Base-by-base conservation (phyloP, 1,284 basidiomycete species). In the Sporisorium reilianum region DNA sequence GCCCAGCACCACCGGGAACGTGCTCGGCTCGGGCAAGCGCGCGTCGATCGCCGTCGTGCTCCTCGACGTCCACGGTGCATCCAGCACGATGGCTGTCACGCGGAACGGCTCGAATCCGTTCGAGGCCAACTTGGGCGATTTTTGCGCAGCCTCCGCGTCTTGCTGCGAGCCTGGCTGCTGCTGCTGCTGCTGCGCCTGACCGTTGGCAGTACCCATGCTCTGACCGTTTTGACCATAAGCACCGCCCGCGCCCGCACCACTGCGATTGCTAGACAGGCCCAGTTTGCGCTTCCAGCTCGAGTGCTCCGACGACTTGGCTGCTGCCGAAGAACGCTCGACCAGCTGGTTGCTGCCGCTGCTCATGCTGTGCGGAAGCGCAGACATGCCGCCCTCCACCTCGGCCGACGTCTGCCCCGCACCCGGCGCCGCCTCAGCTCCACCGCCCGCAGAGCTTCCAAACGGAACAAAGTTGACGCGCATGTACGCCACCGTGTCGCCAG, bases 401-500 rank as follows among this genome's bases (percentile, higher is more conserved):
- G 61, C 44, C 26, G 61, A 70, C 25, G 26, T 28, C 45, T 59
- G 51, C 32, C 30, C 30, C 23, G 52, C 14, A 18, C 44, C 41
- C 6, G 44, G 12, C 16, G 41, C 8, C 16, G 20, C 14, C n/a
- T 64, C 67, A 16, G 52, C 36, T 10, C 45, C 32, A 18, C n/a
- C n/a, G n/a, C 56, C 57, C 2, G 53, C 20, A 45, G 52, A 55
- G 50, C 41, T 51, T 22, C 51, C 64, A 23, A 78, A 78, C 6
- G 77, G 77, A 9, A 73, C 68, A 56, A 78, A 78, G 60, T 67
- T 71, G 55, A 78, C 63, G 9, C 77, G 66, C 49, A 78, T 64
- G 46, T 78, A 78, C 4, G 70, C 61, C 22, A 61, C 53, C 16
- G 67, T 62, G 41, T 70, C 70, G 40, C 57, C 48, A 12, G 58